These are phyloP conservation scores for Alternaria metachromatica DNA, from an alignment of 2,329 filamentous ascomycete genomes.

Conservation along the genomic window DNA sequence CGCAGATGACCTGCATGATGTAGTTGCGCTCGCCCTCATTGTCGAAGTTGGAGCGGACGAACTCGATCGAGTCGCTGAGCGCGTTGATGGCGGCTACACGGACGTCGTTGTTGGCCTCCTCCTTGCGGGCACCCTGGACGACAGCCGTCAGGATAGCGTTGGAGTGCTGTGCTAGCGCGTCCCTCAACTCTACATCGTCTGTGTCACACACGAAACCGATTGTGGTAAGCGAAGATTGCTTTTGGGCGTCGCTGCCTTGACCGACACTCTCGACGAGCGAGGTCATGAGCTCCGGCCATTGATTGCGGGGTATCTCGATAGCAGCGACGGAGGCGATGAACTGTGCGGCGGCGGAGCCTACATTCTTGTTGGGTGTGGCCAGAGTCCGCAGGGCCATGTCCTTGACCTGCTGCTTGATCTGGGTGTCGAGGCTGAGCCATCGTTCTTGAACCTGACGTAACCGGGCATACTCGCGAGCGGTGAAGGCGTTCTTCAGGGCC, in stretches of 20 bases:
- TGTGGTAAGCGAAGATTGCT: slow-evolving; percentile 92
- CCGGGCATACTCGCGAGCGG: slow-evolving; percentile 85
- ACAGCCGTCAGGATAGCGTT: slow-evolving; percentile 98
- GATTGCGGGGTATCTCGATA: slow-evolving; percentile 89
- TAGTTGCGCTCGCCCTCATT: slow-evolving; percentile 99
- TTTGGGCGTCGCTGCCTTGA: slow-evolving; percentile 83
- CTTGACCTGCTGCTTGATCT: slow-evolving; percentile 89
- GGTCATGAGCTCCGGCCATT: slow-evolving; percentile 93
- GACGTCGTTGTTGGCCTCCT: slow-evolving; percentile 90
- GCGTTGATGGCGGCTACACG: slow-evolving; percentile 92
- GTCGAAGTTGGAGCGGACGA: slow-evolving; percentile 97
- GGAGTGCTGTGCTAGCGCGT: slow-evolving; percentile 82
- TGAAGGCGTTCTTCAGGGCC: slow-evolving; percentile 97
- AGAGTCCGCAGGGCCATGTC: slow-evolving; percentile 88
- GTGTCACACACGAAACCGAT: slow-evolving; percentile 99
- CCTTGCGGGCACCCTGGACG: slow-evolving; percentile 95
- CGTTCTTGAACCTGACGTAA: slow-evolving; percentile 90
- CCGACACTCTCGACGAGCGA: slow-evolving; percentile 91
- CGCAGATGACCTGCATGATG: slow-evolving; percentile 99
- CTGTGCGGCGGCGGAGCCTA: slow-evolving; percentile 88
- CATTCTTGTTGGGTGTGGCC: slow-evolving; percentile 77
- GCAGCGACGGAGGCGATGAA: slow-evolving; percentile 93
- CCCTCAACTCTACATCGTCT: slow-evolving; percentile 84
- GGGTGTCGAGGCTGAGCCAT: slow-evolving; percentile 84
- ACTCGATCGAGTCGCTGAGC: slow-evolving; percentile 94